Base-by-base conservation (phyloP, 1,284 basidiomycete genomes). In the Leccinum cinnamomeum region DNA sequence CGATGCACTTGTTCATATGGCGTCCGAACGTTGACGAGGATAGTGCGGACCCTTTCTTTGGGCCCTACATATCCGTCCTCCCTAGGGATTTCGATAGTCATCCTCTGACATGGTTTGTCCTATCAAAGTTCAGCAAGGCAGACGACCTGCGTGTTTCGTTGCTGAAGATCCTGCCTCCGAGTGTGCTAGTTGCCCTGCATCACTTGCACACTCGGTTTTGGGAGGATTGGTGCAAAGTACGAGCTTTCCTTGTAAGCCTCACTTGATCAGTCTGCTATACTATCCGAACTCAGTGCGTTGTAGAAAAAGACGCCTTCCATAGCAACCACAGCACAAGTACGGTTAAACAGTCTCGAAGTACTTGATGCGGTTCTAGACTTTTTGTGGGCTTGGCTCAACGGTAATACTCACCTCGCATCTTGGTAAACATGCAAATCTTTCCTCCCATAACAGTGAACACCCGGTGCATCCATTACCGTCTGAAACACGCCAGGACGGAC, bases 381-480 rank as follows among this genome's bases (percentile, higher is more conserved):
- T 65, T 74, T 92, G 7, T 95, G 94, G 93, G 91, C 85, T 8
- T 96, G 94, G 94, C 81, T 96, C 20, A 94, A 88, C 72, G 91
- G 93, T 72, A 73, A 69, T 50, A 23, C 56, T 50, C 53, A 12
- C 87, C 62, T 72, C 30, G 54, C 59, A 54, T 66, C 62, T 46
- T 55, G 30, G 55, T 50, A 59, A 60, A 46, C 14, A 41, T 63
- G 55, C 56, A 62, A 57, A 62, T 59, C 30, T 67, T 64, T 57
- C 62, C 57, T 41, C 55, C 25, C 11, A 35, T 33, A n/a, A 59
- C 69, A 95, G 93, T 95, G 64, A 96, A 96, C 73, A 95, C 94
- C 6, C 85, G 94, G 61, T 93, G 90, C 69, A 84, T 95, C 23
- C 92, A 91, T 72, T 83, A 91, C 69, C 86, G 86, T 51, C 75